Conservation (phyloP, 2,329 filamentous ascomycete species). For the Colletotrichum sp. region DNA sequence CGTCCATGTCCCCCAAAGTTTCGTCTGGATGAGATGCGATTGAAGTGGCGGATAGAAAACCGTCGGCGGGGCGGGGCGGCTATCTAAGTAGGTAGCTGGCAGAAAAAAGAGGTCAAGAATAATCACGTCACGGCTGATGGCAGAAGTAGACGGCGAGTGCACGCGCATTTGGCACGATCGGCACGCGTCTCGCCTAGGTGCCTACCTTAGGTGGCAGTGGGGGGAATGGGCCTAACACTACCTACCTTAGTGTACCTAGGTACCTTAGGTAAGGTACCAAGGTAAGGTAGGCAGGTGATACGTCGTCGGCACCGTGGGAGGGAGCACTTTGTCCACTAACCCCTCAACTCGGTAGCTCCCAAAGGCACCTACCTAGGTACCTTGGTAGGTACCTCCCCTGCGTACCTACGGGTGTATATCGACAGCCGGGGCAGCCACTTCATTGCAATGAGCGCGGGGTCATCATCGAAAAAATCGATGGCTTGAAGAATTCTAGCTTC, state of each 20-base stretch:
- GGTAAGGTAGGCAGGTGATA: too few species aligned
- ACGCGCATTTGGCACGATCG: not conserved
- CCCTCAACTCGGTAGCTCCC: not conserved
- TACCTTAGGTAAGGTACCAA: too few species aligned
- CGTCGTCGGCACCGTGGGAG: not conserved
- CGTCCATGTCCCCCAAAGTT: conserved; percentile 43
- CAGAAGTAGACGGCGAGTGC: not conserved
- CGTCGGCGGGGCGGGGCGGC: not conserved
- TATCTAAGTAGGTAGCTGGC: not conserved
- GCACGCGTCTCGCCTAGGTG: not conserved
- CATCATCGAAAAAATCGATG: not conserved
- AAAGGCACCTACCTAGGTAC: not conserved
- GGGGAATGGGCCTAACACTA: not conserved
- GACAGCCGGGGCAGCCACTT: not conserved
- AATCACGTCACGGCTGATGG: not conserved
- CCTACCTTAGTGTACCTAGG: too few species aligned
- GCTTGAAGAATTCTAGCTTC: not conserved
- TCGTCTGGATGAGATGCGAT: not conserved
- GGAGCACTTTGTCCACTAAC: not conserved
- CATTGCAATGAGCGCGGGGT: not conserved
- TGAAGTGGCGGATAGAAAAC: not conserved
- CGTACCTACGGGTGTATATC: not conserved
- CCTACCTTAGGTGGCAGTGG: not conserved
- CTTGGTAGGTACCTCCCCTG: not conserved
- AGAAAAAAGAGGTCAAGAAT: not conserved